phyloP scores from a whole-genome alignment of 2,329 filamentous ascomycete species.

The Rhinocladiella similis region DNA sequence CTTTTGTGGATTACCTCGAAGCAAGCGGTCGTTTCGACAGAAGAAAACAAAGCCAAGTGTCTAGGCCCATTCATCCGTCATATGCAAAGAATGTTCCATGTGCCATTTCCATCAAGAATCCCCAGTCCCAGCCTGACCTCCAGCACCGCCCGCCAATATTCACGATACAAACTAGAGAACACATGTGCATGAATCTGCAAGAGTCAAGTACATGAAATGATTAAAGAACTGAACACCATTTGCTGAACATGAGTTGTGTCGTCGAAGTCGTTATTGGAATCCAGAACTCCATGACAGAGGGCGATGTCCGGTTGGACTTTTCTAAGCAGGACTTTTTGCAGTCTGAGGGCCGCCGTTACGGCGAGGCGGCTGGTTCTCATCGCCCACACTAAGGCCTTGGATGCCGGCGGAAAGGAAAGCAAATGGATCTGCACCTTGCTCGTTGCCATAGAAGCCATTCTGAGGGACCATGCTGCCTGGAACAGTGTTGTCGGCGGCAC shows the following conservation, averaged over 20 bases:
- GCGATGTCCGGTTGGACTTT: constrained; percentile 1
- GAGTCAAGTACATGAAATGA: constrained; percentile 21
- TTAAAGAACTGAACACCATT: constrained; percentile 21
- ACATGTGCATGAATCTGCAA: constrained; percentile 26
- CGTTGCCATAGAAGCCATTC: constrained; percentile 66
- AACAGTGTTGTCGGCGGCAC: constrained; percentile 72
- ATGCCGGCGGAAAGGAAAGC: constrained; percentile 64
- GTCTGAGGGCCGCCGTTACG: constrained; percentile 47
- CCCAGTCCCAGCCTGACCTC: constrained; percentile 17
- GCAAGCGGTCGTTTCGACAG: not conserved
- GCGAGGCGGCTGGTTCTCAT: constrained; percentile 40
- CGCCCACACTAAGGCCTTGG: constrained; percentile 58
- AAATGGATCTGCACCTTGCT: constrained; percentile 61
- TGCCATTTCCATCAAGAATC: constrained; percentile 16
- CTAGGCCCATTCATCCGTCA: constrained; percentile 23
- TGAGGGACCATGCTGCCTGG: constrained; percentile 69
- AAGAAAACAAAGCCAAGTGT: constrained; percentile 23
- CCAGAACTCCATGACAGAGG: constrained; percentile 15
- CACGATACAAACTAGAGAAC: constrained; percentile 27
- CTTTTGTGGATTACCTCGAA: not conserved
- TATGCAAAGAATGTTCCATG: constrained; percentile 28
- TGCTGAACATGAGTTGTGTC: constrained; percentile 27
- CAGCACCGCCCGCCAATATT: constrained; percentile 28
- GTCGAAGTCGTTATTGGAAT: constrained; percentile 24
- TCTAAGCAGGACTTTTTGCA: constrained; percentile 42